Evolutionary conservation across 2,329 filamentous ascomycete genomes (phyloP).

Genomic region (Triangularia verruculosa): DNA sequence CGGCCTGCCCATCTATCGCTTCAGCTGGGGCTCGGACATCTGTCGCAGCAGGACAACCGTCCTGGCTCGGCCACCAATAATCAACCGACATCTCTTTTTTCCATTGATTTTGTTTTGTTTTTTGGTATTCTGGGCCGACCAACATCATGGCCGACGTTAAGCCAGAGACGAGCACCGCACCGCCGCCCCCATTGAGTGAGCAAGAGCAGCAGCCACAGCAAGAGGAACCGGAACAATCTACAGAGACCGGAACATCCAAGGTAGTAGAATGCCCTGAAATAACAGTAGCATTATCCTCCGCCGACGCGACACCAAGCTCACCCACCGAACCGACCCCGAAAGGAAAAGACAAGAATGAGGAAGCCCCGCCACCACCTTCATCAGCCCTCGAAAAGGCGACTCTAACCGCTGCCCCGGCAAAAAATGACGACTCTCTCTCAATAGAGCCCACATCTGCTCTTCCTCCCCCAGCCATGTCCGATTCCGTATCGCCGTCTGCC

Average conservation of each 20-base stretch:
- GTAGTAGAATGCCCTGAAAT: neutral
- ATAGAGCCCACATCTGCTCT: slow-evolving; percentile 31
- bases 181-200: neutral
- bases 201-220: slow-evolving; percentile 1
- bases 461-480: slow-evolving; percentile 14
- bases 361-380: neutral
- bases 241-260: slow-evolving; percentile 6
- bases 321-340: slow-evolving; percentile 9
- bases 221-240: slow-evolving; percentile 4
- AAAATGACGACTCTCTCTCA: slow-evolving; percentile 34
- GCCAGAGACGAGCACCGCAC: slow-evolving; percentile 2
- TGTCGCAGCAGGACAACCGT: slow-evolving; percentile 7
- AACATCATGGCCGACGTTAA: slow-evolving; percentile 6
- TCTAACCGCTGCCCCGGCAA: neutral
- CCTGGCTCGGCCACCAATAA: neutral
- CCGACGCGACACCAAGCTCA: slow-evolving; percentile 5
- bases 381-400: slow-evolving; percentile 24
- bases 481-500: slow-evolving; percentile 27
- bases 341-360: slow-evolving; percentile 34
- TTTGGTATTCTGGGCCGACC: neutral
- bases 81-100: neutral
- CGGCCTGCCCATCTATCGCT: neutral
- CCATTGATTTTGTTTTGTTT: neutral
- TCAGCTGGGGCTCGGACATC: neutral
- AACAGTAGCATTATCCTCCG: slow-evolving; percentile 7